phyloP scores from a whole-genome alignment of 1,139 yeast genomes.

The Waltiozyma sp. region DNA sequence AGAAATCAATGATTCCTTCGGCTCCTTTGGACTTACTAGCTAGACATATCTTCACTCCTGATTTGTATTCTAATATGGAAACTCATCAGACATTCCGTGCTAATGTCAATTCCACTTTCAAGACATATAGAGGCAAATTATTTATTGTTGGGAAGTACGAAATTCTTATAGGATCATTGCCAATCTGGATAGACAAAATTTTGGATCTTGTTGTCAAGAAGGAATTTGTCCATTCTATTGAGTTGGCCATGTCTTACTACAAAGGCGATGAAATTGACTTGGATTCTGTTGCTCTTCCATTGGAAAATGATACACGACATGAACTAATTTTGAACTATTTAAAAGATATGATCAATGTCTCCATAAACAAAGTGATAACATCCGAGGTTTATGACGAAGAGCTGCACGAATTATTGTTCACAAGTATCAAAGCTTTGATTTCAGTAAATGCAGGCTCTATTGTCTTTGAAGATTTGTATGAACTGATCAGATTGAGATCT shows the following conservation, averaged over 20 bases:
- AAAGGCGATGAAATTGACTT: constrained; percentile 34
- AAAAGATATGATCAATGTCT: constrained; percentile 30
- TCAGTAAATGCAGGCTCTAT: constrained; percentile 27
- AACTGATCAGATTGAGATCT: constrained; percentile 25
- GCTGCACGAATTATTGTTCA: constrained; percentile 21
- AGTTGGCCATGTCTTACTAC: constrained; percentile 44
- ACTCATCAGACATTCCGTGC: constrained; percentile 15
- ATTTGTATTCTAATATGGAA: constrained; percentile 13
- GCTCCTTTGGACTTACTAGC: constrained; percentile 32
- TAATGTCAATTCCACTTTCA: constrained; percentile 23
- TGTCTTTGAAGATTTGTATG: constrained; percentile 44
- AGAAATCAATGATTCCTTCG: constrained; percentile 26
- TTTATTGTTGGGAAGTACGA: constrained; percentile 40
- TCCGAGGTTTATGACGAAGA: constrained; percentile 5
- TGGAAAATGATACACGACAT: constrained; percentile 31
- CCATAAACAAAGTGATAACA: constrained; percentile 15
- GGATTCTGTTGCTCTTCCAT: constrained; percentile 44
- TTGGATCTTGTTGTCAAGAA: constrained; percentile 31
- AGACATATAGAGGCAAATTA: constrained; percentile 32
- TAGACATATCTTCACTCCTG: constrained; percentile 30
- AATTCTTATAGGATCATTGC: constrained; percentile 42
- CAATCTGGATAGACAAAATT: constrained; percentile 69
- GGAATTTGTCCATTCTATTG: constrained; percentile 45
- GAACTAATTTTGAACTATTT: constrained; percentile 40
- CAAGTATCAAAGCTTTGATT: constrained; percentile 30